Evolutionary conservation across 2,329 filamentous ascomycete species (phyloP), one percentile per base, ranked within the genome.

Genomic region (Furcasterigmium sp.): DNA sequence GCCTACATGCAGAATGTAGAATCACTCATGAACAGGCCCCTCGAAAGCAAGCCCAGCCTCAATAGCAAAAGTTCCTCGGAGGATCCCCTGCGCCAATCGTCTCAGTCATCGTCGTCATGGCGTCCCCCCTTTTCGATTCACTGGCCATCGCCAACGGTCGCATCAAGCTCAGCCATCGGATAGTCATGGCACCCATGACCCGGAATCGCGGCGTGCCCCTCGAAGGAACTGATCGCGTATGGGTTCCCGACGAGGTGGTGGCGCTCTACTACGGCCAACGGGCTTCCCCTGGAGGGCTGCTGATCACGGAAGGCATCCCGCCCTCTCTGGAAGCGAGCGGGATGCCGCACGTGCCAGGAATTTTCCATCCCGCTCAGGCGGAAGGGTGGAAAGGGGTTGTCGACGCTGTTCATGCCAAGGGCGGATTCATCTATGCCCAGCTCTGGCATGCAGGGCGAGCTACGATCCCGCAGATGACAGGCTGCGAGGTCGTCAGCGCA

Each of bases 401-500:
- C 1, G 68, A 74, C 40, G 75, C 71, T 3, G 79, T 84, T 3
- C 80, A 84, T 60, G 65, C 64, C 21, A 79, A 80, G 54, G 73
- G 73, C 19, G 70, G 67, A 19, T 74, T 69, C 52, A 78, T 83
- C 48, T 83, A 70, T 60, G 53, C 72, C 5, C 81, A 84, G 56
- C 61, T 85, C 2, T 84, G 78, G 78, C 73, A 73, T 2, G 58
- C 80, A 0, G 81, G 82, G 5, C 71, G 81, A 17, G 54, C 53
- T 8, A 52, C 48, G 11, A 42, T 53, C 6, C 51, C 50, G 18
- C 44, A 52, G 20, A 45, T 51, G 29, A 50, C 50, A 7, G 46
- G 50, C 2, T 42, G 35, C n/a, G 36, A 37, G 8, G 39, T 44
- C n/a, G 32, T 50, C 10, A 48, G 48, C 26, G 35, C 49, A 2